Percentiles rank a stretch among this genome's conserved stretches.
phyloP scores from a whole-genome alignment of 352 stramenopile genomes.

The Thalassiosira ordinaria region DNA sequence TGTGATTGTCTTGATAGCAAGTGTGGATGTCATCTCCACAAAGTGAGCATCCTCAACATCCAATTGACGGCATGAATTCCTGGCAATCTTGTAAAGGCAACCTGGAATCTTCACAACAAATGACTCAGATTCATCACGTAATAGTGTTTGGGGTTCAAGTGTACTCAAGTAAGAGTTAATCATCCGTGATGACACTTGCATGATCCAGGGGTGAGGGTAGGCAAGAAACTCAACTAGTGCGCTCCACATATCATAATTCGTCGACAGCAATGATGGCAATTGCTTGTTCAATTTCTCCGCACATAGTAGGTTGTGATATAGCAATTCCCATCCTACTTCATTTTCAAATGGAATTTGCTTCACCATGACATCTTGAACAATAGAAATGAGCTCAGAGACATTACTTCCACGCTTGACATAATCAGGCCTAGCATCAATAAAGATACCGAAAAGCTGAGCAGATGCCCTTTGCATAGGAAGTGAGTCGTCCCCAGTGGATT shows the following conservation, averaged over 20 bases:
- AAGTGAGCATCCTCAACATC: constrained; percentile 76
- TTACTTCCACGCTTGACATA: constrained; percentile 68
- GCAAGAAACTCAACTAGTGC: constrained; percentile 62
- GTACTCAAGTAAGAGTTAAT: constrained; percentile 63
- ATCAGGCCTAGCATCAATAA: constrained; percentile 74
- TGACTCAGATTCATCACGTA: constrained; percentile 41
- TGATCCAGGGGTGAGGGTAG: constrained; percentile 82
- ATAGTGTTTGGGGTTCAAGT: constrained; percentile 48
- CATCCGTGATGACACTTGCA: constrained; percentile 75
- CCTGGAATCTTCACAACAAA: constrained; percentile 64
- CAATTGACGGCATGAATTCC: constrained; percentile 80
- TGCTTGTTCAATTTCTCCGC: constrained; percentile 72
- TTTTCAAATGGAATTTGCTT: constrained; percentile 37
- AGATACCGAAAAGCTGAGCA: constrained; percentile 81
- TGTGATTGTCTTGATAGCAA: constrained; percentile 76
- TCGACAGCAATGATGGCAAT: constrained; percentile 33
- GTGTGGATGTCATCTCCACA: constrained; percentile 63
- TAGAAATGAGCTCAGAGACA: constrained; percentile 49
- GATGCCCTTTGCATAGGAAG: constrained; percentile 66
- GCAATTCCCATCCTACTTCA: constrained; percentile 73
- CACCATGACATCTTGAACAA: constrained; percentile 35
- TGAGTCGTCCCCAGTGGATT: constrained; percentile 60
- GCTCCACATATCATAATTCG: constrained; percentile 61
- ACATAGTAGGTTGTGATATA: constrained; percentile 80
- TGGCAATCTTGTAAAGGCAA: constrained; percentile 73